A percentile compares a stretch with the other conserved stretches of the same genome.
These are phyloP conservation scores for Wickerhamomyces xylosicus DNA, from an alignment of 805 yeast genomes.

Conservation along the genomic window DNA sequence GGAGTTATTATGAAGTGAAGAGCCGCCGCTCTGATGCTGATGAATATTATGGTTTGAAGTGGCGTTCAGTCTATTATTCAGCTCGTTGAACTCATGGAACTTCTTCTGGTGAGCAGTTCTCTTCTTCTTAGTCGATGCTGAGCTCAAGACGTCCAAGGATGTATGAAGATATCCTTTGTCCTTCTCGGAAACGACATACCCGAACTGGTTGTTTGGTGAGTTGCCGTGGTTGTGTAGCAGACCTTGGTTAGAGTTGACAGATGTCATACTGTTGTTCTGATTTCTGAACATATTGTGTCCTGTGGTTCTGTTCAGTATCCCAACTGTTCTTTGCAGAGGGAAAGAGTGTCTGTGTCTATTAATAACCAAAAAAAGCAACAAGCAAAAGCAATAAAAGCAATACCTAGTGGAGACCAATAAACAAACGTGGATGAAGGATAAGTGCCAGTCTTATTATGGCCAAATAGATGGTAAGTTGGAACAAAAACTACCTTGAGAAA, in stretches of 20 bases:
- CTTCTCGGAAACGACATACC: conserved; percentile 1
- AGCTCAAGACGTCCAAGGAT: conserved; percentile 13
- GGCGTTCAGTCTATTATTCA: not conserved
- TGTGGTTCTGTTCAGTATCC: no score
- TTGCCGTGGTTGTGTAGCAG: not conserved
- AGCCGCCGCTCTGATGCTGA: not conserved
- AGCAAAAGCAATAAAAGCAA: no score
- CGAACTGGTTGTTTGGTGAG: not conserved
- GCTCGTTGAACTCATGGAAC: conserved; percentile 14
- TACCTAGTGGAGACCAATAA: no score
- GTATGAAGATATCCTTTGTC: conserved; percentile 15
- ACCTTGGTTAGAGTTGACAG: not conserved
- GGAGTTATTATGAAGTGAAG: not conserved
- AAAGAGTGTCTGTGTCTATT: no score
- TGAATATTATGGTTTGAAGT: conserved; percentile 1
- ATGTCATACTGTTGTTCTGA: not conserved
- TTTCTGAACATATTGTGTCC: not conserved
- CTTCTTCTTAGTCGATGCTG: conserved; percentile 8
- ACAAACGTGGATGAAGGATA: no score
- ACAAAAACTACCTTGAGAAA: no score
- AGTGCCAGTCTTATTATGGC: no score
- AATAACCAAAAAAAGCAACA: no score
- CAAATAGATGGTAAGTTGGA: no score
- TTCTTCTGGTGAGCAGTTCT: conserved; percentile 17
- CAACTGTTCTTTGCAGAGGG: no score